Evolutionary conservation across 2,329 filamentous ascomycete species (phyloP).

Genomic region (Fusarium sororula): DNA sequence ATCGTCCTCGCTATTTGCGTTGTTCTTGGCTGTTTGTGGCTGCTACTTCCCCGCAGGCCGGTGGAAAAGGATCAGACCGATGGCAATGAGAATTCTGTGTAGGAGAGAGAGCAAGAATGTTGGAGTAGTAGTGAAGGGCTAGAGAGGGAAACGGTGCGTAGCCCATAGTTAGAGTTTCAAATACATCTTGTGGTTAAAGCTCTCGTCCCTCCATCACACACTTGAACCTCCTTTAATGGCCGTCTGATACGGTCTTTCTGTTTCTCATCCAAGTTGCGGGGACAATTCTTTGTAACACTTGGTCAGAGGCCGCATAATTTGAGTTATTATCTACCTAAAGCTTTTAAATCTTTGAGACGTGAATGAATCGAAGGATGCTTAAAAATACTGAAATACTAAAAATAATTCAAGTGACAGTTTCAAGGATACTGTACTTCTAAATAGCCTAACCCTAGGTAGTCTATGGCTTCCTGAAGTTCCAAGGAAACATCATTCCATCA

Average conservation of each 20-base stretch:
- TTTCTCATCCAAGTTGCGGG: too few species aligned
- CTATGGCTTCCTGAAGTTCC: accelerated
- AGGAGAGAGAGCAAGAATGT: background rate
- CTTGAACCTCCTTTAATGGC: too few species aligned
- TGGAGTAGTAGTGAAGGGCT: background rate
- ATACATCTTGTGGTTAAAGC: background rate
- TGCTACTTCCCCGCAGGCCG: background rate
- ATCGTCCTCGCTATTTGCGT: background rate
- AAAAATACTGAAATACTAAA: background rate
- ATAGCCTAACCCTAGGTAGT: background rate
- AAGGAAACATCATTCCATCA: background rate
- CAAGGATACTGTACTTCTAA: background rate
- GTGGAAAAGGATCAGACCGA: background rate
- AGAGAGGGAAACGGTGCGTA: accelerated
- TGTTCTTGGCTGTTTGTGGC: background rate
- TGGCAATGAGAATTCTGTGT: background rate
- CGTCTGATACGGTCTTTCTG: too few species aligned
- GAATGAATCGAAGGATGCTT: background rate
- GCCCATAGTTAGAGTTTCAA: accelerated
- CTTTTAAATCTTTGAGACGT: background rate
- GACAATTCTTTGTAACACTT: background rate
- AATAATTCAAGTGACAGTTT: too few species aligned
- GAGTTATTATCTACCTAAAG: background rate
- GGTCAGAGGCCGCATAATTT: background rate
- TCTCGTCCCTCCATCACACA: background rate